phyloP scores from a whole-genome alignment of 331 rosid genomes.

The Quercus lobata region DNA sequence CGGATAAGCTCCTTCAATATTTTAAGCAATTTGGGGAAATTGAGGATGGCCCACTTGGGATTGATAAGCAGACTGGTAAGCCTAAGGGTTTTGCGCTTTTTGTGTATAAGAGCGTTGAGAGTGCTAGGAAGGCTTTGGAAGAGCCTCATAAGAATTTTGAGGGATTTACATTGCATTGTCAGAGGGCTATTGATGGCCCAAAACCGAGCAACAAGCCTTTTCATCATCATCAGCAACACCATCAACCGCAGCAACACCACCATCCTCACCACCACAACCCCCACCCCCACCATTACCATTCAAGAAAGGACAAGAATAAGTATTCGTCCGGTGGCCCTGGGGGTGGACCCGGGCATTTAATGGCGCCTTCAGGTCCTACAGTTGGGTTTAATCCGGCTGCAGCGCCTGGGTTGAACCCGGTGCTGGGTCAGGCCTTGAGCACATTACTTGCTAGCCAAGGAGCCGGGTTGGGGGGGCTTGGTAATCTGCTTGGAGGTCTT shows the following conservation, averaged over 20 bases:
- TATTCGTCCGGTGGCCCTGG: slow-evolving; percentile 34
- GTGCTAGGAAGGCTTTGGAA: slow-evolving; percentile 63
- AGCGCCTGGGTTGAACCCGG: slow-evolving; percentile 51
- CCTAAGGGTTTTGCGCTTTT: slow-evolving; percentile 67
- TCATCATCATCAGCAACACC: slow-evolving; percentile 41
- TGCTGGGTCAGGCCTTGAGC: slow-evolving; percentile 57
- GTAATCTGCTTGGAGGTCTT: slow-evolving; percentile 60
- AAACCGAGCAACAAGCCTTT: slow-evolving; percentile 37
- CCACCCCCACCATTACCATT: slow-evolving; percentile 33
- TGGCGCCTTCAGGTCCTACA: slow-evolving; percentile 63
- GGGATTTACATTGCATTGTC: slow-evolving; percentile 67
- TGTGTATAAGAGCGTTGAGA: slow-evolving; percentile 45
- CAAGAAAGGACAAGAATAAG: slow-evolving; percentile 50
- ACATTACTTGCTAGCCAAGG: slow-evolving; percentile 65
- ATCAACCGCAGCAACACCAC: slow-evolving; percentile 22
- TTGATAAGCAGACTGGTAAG: slow-evolving; percentile 58
- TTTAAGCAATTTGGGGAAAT: slow-evolving; percentile 67
- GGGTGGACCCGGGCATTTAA: slow-evolving; percentile 49
- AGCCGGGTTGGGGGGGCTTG: slow-evolving; percentile 61
- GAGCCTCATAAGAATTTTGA: slow-evolving; percentile 64
- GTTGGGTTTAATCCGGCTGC: slow-evolving; percentile 49
- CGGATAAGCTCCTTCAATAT: slow-evolving; percentile 43
- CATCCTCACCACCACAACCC: slow-evolving; percentile 29
- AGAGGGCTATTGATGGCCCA: slow-evolving; percentile 65
- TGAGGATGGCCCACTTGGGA: slow-evolving; percentile 67